Base-by-base conservation (phyloP, 306 rosid genomes). In the Quillaja saponaria region DNA sequence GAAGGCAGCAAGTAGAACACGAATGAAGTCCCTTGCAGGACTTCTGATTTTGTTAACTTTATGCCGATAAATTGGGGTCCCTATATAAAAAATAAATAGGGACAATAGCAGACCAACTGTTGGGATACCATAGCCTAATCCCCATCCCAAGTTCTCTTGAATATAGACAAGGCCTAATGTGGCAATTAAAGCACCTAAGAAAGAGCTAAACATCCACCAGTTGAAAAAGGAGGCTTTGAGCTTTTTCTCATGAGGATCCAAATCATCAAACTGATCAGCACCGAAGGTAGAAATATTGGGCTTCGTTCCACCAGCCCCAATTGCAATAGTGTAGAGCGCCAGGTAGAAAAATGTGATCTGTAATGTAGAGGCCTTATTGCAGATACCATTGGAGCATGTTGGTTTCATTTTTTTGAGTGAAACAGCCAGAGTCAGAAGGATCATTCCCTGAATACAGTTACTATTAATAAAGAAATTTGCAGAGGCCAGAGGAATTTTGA, bases 151-250 rank as follows among this genome's bases (percentile, higher is more conserved):
- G 59, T 89, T 87, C 60, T 89, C 99, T 63, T 89, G 97, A 21
- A 94, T 66, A 58, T 87, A 94, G 0, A 94, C 97, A n/a, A 94
- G 79, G 8, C 85, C 72, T 4, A 91, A 75, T 10, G 85, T 84
- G 63, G 99, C 95, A 66, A 94, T 81, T 41, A 91, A 63, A 6
- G 90, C 94, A 13, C 98, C 96, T 9, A 84, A 64, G 78, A 91
- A 91, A 16, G 94, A 84, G 58, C 96, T 91, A 41, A 91, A 91
- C 96, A 88, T 86, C 98, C 98, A 91, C 98, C 98, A 92, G 16
- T 92, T 92, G 82, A 92, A 92, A 82, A 92, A 92, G 2, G 96
- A 92, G 2, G 84, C 82, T 61, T 92, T 92, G 0, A 78, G 77
- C 7, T 69, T 64, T 67, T 92, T 92, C 80, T 92, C 98, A 49